Evolutionary conservation across 2,329 filamentous ascomycete species (phyloP).

Genomic region (Sporothrix brunneoviolacea): DNA sequence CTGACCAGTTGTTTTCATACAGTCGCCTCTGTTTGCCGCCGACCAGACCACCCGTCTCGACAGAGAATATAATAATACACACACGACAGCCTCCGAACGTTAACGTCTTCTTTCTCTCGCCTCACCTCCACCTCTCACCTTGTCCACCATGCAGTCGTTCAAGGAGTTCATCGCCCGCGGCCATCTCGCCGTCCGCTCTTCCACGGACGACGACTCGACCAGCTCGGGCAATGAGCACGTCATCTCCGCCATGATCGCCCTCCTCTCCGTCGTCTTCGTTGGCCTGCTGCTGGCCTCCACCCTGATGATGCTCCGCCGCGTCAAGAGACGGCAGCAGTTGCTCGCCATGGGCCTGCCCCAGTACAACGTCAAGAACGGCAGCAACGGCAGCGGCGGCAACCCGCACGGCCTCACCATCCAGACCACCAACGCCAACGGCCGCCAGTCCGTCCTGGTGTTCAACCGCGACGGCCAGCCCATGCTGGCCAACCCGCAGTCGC

Average conservation of each 20-base stretch:
- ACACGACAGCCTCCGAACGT: background rate
- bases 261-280: constrained; percentile 72
- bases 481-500: constrained; percentile 66
- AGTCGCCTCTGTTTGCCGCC: background rate
- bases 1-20: background rate
- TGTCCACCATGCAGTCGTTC: constrained; percentile 31
- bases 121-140: background rate
- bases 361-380: constrained; percentile 45
- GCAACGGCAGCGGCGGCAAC: constrained; percentile 39
- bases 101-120: background rate
- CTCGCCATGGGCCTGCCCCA: constrained; percentile 55
- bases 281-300: constrained; percentile 60
- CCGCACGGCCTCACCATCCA: constrained; percentile 51
- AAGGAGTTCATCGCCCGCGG: constrained; percentile 33
- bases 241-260: constrained; percentile 70
- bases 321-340: constrained; percentile 41
- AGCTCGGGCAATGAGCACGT: constrained; percentile 45
- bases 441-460: constrained; percentile 68
- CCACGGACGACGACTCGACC: constrained; percentile 26
- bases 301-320: constrained; percentile 67
- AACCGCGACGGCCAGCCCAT: constrained; percentile 65
- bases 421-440: constrained; percentile 42
- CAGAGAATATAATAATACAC: background rate
- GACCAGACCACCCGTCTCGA: background rate
- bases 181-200: constrained; percentile 43